Percentiles rank a stretch among this genome's conserved stretches.
Conservation (phyloP, 2,329 filamentous ascomycete genomes). For the Bipolaris bicolor region DNA sequence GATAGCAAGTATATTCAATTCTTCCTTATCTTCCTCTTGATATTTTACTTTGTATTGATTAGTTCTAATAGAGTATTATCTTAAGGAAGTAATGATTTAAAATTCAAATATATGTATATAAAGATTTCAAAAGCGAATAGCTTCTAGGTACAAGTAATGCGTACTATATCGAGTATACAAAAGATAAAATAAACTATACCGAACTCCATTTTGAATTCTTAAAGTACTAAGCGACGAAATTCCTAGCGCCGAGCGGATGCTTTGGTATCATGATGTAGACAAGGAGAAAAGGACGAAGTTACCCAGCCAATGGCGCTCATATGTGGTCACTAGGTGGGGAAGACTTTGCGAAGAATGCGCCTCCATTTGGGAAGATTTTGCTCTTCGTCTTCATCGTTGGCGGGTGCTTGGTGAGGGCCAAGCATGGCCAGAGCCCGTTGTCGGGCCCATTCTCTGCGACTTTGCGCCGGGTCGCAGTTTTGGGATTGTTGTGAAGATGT, state of each 20-base stretch:
- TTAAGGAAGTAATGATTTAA: too few relatives aligned
- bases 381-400: conserved; percentile 34
- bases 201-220: too few relatives aligned
- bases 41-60: too few relatives aligned
- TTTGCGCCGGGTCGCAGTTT: conserved; percentile 27
- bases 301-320: not conserved
- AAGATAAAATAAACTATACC: too few relatives aligned
- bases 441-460: conserved; percentile 54
- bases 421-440: conserved; percentile 54
- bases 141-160: too few relatives aligned
- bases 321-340: conserved; percentile 36
- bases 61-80: too few relatives aligned
- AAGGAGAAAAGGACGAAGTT: not conserved
- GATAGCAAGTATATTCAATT: too few relatives aligned
- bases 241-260: not conserved
- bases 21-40: too few relatives aligned
- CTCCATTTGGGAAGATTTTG: conserved; percentile 31
- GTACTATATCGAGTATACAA: too few relatives aligned
- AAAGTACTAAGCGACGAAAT: too few relatives aligned
- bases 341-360: conserved; percentile 40
- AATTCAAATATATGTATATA: too few relatives aligned
- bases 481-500: conserved; percentile 7
- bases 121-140: too few relatives aligned
- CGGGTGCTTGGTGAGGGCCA: conserved; percentile 38
- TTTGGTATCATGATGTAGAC: conserved; percentile 7